Conservation (phyloP, 768 basidiomycete genomes). For the Kockovaella imperatae region DNA sequence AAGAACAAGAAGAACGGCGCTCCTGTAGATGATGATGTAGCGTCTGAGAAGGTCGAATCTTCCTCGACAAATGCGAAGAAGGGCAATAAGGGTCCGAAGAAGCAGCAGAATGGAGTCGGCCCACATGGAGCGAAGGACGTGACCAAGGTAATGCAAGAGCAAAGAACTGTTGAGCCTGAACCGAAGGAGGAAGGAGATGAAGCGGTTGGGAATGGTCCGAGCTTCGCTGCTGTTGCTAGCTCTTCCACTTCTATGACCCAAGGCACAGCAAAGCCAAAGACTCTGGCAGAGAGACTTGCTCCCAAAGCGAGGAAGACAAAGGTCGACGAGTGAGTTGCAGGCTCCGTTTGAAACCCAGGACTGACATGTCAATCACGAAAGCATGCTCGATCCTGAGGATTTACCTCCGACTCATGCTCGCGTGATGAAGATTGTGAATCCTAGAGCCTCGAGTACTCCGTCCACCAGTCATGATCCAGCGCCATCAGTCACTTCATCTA, state of each 20-base stretch:
- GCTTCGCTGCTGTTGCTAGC: neutral
- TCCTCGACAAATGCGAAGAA: neutral
- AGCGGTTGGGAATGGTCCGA: no score
- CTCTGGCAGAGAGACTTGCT: slow-evolving; percentile 31
- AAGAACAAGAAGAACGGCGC: slow-evolving; percentile 14
- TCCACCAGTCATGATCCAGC: neutral
- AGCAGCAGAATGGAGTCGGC: slow-evolving; percentile 1
- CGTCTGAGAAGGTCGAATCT: neutral
- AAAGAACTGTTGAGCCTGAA: no score
- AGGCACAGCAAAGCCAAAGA: slow-evolving; percentile 19
- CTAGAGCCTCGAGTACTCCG: neutral
- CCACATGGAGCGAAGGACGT: neutral
- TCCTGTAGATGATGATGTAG: no score
- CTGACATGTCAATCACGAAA: slow-evolving; percentile 3
- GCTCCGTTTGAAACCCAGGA: neutral
- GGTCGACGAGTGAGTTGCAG: slow-evolving; percentile 33
- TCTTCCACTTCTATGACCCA: neutral
- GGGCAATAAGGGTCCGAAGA: slow-evolving; percentile 4
- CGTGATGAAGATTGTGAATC: slow-evolving; percentile 25
- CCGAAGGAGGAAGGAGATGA: no score
- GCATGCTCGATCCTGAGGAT: slow-evolving; percentile 39
- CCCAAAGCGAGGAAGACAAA: slow-evolving; percentile 30
- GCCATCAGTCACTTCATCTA: neutral
- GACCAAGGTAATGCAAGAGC: no score
- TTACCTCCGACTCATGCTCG: slow-evolving; percentile 25